Evolutionary conservation across 2,329 filamentous ascomycete species (phyloP), one percentile per base, ranked within the genome.

Genomic region (Colletotrichum phormii): DNA sequence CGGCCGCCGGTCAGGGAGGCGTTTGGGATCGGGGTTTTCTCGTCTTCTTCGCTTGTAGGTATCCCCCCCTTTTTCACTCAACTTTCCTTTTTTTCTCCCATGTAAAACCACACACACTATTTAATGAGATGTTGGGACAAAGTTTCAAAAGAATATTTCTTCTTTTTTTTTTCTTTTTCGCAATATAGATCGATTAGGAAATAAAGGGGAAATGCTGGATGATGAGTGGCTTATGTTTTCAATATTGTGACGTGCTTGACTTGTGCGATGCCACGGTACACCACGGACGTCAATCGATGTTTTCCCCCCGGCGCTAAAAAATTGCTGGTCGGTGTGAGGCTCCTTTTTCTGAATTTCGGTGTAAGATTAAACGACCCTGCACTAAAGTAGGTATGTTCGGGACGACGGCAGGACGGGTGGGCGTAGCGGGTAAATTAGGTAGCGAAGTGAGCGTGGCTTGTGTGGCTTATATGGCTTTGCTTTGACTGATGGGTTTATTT

Each of bases 231-330:
- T n/a, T 64, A 22, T 29, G 7, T 49, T 9, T 13, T 3, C 29
- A 22, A 37, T 9, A 64, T 26, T 64, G 46, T 35, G 49, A 54
- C n/a, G 22, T 53, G 49, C 13, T 24, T 12, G 8, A 37, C n/a
- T 18, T 37, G 4, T 37, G 22, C 61, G 22, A n/a, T 46, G 61
- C 61, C 35, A 54, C 61, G 49, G 61, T 7, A 15, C 61, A 46
- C 61, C 54, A 54, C 61, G 61, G 61, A 64, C 61, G 46, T 33
- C 61, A 64, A 15, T 9, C n/a, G 22, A 26, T 12, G 53, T 54
- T 49, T 54, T 13, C 61, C 46, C 60, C 61, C 61, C 61, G 61
- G 49, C 61, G 61, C 22, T 46, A 49, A 22, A n/a, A 49, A 1
- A 1, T 29, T 29, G 26, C 26, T 29, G 26, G 18, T 26, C 46